Percentiles rank a stretch among this genome's conserved stretches.
Evolutionary conservation across 169 alveolate species (phyloP).

Genomic region (Gregarina niphandrodes): DNA sequence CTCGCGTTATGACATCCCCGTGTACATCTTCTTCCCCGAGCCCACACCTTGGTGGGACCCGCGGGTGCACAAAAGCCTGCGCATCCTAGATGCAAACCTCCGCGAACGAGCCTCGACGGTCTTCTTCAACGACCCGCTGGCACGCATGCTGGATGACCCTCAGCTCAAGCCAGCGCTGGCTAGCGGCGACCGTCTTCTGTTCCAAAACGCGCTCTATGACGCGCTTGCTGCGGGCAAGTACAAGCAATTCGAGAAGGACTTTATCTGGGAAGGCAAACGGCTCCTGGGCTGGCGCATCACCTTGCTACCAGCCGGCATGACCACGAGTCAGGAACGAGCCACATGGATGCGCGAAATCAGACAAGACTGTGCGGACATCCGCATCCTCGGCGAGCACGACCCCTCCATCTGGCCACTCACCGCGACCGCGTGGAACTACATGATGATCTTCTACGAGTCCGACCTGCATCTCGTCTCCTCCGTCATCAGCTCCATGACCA

Average conservation of each 20-base stretch:
- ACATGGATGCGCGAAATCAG: conserved; percentile 27
- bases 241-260: conserved; percentile 27
- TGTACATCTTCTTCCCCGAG: conserved; percentile 29
- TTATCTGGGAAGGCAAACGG: conserved; percentile 33
- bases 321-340: conserved; percentile 30
- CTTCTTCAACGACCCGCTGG: conserved; percentile 23
- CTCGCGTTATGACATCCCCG: conserved; percentile 28
- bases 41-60: conserved; percentile 16
- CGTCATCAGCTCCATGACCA: conserved; percentile 27
- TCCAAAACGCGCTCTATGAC: conserved; percentile 22
- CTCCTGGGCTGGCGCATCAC: conserved; percentile 26
- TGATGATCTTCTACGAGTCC: conserved; percentile 37
- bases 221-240: conserved; percentile 24
- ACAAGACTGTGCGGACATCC: conserved; percentile 2
- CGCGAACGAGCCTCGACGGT: conserved; percentile 8
- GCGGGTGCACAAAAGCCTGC: conserved; percentile 16
- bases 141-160: conserved; percentile 28
- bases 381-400: too few relatives aligned
- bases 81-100: conserved; percentile 12
- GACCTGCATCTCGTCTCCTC: conserved; percentile 27
- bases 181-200: conserved; percentile 24
- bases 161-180: conserved; percentile 20
- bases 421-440: conserved; percentile 25
- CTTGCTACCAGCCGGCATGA: conserved; percentile 25
- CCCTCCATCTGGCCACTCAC: conserved; percentile 23